Conservation (phyloP, 2,329 filamentous ascomycete genomes). For the Fusarium bactridioides region DNA sequence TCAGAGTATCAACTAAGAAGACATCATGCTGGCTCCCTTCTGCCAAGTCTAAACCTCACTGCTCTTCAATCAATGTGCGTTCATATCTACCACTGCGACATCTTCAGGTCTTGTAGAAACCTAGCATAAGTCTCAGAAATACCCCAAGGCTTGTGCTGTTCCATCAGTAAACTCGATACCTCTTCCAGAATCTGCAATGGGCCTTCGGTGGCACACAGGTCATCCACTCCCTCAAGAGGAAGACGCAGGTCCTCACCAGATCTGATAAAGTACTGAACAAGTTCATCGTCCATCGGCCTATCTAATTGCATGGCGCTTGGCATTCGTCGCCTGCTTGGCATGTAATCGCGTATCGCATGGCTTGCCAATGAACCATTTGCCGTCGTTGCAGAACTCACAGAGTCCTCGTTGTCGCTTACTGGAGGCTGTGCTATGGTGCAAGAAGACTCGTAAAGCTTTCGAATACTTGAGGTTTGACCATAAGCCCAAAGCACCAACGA, state of each 20-base stretch:
- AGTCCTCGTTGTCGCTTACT: neutral
- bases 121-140: neutral
- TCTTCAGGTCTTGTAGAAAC: neutral
- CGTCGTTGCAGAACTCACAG: fast-evolving
- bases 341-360: neutral
- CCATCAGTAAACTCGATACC: neutral
- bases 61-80: fast-evolving
- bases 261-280: neutral
- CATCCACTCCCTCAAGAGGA: neutral
- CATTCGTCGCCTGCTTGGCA: neutral
- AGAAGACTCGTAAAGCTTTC: neutral
- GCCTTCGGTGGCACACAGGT: neutral
- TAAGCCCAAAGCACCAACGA: neutral
- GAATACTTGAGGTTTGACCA: fast-evolving
- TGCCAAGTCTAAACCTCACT: fast-evolving
- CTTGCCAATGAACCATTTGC: neutral
- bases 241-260: neutral
- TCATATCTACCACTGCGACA: neutral
- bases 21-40: neutral
- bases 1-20: neutral
- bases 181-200: neutral
- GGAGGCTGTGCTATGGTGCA: neutral
- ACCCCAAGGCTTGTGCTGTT: neutral
- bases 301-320: neutral
- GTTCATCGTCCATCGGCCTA: neutral